Percentiles rank a stretch among this genome's conserved stretches.
Conservation (phyloP, 2,329 filamentous ascomycete genomes). For the Ceratocystis destructans region DNA sequence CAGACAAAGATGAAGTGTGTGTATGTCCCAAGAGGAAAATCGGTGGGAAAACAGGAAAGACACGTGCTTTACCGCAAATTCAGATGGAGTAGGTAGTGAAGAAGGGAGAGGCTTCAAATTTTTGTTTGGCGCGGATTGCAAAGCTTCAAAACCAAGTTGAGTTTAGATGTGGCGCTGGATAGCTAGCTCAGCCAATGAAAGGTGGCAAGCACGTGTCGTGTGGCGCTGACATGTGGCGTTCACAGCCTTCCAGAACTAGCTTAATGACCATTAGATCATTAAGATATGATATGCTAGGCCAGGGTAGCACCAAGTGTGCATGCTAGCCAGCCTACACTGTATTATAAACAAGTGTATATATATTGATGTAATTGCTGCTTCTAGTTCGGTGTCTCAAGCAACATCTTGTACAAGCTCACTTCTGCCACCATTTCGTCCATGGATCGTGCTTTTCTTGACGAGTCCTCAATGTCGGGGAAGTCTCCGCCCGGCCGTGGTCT, state of each 20-base stretch:
- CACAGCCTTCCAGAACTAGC: neutral
- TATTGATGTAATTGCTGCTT: slow-evolving; percentile 25
- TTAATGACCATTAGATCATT: slow-evolving; percentile 1
- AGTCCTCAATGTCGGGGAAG: slow-evolving; percentile 60
- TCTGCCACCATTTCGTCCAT: slow-evolving; percentile 69
- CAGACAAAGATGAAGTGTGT: neutral
- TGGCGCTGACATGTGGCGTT: neutral
- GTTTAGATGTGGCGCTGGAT: slow-evolving; percentile 5
- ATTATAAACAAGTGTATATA: neutral
- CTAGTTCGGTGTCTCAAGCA: slow-evolving; percentile 28
- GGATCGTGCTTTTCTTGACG: slow-evolving; percentile 50
- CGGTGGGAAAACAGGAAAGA: neutral
- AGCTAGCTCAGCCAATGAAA: neutral
- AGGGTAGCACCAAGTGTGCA: neutral
- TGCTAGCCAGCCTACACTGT: too few relatives aligned
- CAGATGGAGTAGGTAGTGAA: neutral
- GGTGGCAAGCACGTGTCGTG: neutral
- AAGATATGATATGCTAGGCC: neutral
- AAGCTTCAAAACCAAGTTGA: neutral
- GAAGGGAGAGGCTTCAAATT: neutral
- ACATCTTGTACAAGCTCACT: slow-evolving; percentile 50
- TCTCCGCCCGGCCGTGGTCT: slow-evolving; percentile 38
- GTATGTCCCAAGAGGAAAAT: neutral
- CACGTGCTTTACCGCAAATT: neutral
- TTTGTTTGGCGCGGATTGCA: slow-evolving; percentile 7